Conservation (phyloP, 1,284 basidiomycete genomes). For the Fomitopsis palustris region DNA sequence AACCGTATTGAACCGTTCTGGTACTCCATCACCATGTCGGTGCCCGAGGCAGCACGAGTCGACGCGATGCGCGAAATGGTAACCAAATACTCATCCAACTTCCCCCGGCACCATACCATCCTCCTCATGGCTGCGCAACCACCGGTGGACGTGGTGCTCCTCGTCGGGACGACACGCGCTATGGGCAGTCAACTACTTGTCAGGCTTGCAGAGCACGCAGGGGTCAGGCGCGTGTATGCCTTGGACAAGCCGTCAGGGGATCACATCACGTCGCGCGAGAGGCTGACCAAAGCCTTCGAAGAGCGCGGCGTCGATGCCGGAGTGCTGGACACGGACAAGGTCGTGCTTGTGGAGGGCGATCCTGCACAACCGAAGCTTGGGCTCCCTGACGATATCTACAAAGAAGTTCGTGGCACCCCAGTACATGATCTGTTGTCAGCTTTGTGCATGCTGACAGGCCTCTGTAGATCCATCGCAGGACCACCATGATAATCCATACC, state of each 20-base stretch:
- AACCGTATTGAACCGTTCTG: too few species aligned
- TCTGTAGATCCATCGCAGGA: conserved; percentile 11
- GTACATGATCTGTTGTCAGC: background rate
- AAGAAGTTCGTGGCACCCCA: conserved; percentile 18
- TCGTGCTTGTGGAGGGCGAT: conserved; percentile 28
- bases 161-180: conserved; percentile 35
- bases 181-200: conserved; percentile 29
- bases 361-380: conserved; percentile 20
- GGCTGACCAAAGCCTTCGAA: conserved; percentile 24
- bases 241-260: conserved; percentile 22
- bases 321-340: conserved; percentile 22
- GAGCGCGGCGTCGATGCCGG: conserved; percentile 23
- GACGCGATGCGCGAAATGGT: conserved; percentile 27
- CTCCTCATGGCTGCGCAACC: background rate
- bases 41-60: conserved; percentile 10
- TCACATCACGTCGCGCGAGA: conserved; percentile 6
- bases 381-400: conserved; percentile 18
- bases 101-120: conserved; percentile 20
- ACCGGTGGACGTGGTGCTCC: conserved; percentile 20
- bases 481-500: conserved; percentile 34
- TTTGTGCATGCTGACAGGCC: conserved; percentile 11
- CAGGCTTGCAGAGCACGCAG: conserved; percentile 15
- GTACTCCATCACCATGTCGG: too few species aligned
- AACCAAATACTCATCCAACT: conserved; percentile 27
- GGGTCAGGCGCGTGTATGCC: conserved; percentile 27